phyloP scores from a whole-genome alignment of 352 stramenopile genomes.

The Phytophthora quininea region DNA sequence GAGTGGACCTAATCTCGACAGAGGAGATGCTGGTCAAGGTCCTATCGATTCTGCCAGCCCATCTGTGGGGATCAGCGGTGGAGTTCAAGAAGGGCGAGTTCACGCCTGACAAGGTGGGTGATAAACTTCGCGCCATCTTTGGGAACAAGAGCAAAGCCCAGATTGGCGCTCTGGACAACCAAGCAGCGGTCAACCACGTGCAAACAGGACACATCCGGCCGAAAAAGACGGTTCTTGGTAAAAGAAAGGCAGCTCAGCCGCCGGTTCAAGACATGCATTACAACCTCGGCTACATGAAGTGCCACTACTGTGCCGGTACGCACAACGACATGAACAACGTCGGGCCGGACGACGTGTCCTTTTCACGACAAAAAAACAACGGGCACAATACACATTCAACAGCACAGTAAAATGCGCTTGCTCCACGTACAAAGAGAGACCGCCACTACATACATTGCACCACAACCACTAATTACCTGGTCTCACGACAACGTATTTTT shows the following conservation, averaged over 20 bases:
- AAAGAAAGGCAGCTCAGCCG: neutral
- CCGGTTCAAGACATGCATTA: neutral
- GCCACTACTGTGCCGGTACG: neutral
- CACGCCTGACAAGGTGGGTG: neutral
- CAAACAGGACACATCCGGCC: neutral
- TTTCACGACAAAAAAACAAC: no score
- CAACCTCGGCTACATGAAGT: neutral
- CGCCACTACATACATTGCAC: no score
- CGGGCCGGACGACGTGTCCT: neutral
- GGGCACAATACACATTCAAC: no score
- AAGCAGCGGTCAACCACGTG: slow-evolving; percentile 5
- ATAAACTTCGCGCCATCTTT: slow-evolving; percentile 8
- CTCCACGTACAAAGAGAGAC: no score
- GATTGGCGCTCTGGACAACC: slow-evolving; percentile 3
- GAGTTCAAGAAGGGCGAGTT: neutral
- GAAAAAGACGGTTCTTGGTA: neutral
- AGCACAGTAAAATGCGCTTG: no score
- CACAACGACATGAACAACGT: neutral
- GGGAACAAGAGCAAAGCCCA: slow-evolving; percentile 8
- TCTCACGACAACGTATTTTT: no score
- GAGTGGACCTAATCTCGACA: neutral
- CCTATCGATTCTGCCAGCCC: neutral
- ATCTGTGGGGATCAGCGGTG: slow-evolving; percentile 8
- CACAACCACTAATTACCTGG: no score
- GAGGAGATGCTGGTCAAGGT: slow-evolving; percentile 8